Percentiles rank a stretch among this genome's conserved stretches.
These are phyloP conservation scores for Cenchrus fungigraminus DNA, from an alignment of 176 grass and related monocot species.

Conservation along the genomic window DNA sequence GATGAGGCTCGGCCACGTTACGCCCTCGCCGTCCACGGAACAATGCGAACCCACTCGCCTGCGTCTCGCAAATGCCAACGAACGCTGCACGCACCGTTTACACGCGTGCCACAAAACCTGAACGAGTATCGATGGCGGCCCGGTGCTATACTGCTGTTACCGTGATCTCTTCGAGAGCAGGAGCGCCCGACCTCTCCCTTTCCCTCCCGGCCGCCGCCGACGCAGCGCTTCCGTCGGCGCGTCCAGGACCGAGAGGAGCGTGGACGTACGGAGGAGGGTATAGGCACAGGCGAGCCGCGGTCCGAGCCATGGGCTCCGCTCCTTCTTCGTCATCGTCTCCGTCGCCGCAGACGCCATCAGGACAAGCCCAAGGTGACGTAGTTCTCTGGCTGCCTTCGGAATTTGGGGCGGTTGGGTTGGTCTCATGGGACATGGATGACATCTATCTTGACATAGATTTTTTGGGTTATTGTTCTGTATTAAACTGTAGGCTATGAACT, in stretches of 20 bases:
- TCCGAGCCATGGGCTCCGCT: slow-evolving; percentile 41
- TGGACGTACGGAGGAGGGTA: neutral
- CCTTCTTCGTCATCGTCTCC: slow-evolving; percentile 22
- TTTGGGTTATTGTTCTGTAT: neutral
- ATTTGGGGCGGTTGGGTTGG: neutral
- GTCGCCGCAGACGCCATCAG: slow-evolving; percentile 16
- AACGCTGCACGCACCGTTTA: neutral
- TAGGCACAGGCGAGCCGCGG: slow-evolving; percentile 1
- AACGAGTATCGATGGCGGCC: slow-evolving; percentile 18
- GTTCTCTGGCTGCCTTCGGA: neutral
- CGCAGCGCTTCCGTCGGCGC: slow-evolving; percentile 10
- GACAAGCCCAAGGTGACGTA: slow-evolving; percentile 33
- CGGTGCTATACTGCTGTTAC: slow-evolving; percentile 8
- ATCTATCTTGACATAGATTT: neutral
- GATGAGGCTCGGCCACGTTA: slow-evolving; percentile 7
- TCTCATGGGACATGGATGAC: neutral
- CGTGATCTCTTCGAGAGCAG: neutral
- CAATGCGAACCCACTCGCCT: neutral
- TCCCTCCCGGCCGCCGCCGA: neutral
- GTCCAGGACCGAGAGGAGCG: neutral
- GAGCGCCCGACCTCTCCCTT: neutral
- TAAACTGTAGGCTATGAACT: neutral
- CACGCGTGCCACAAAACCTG: neutral
- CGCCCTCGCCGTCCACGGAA: slow-evolving; percentile 22
- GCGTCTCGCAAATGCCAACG: no score